These are phyloP conservation scores for Populus pruinosa DNA, from an alignment of 345 rosid genomes.

Conservation along the genomic window DNA sequence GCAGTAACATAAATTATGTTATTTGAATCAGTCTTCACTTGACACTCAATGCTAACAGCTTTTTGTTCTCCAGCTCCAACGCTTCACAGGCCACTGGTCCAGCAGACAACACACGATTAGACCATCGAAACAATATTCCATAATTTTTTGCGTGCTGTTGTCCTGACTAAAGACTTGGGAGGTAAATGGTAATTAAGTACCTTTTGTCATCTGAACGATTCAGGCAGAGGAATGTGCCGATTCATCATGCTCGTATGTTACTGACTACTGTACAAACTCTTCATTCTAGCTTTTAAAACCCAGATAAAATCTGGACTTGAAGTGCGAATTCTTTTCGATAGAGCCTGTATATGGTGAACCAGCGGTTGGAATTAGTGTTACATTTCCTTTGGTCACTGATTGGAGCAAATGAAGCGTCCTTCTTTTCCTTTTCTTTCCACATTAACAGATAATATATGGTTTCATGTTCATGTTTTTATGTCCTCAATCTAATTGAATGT, in stretches of 20 bases:
- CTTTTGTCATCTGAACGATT: neutral
- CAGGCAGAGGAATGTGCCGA: neutral
- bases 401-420: neutral
- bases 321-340: neutral
- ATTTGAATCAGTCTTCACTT: neutral
- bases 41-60: neutral
- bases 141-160: neutral
- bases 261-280: neutral
- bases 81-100: conserved; percentile 7
- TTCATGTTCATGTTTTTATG: neutral
- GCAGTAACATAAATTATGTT: neutral
- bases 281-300: neutral
- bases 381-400: neutral
- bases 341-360: neutral
- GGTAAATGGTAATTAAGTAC: neutral
- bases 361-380: neutral
- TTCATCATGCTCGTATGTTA: neutral
- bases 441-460: neutral
- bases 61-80: conserved; percentile 9
- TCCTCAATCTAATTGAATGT: neutral
- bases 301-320: neutral
- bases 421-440: neutral
- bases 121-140: neutral
- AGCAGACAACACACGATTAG: conserved; percentile 1
- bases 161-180: neutral